phyloP scores from a whole-genome alignment of 345 rosid species.

The Pistacia integerrima region DNA sequence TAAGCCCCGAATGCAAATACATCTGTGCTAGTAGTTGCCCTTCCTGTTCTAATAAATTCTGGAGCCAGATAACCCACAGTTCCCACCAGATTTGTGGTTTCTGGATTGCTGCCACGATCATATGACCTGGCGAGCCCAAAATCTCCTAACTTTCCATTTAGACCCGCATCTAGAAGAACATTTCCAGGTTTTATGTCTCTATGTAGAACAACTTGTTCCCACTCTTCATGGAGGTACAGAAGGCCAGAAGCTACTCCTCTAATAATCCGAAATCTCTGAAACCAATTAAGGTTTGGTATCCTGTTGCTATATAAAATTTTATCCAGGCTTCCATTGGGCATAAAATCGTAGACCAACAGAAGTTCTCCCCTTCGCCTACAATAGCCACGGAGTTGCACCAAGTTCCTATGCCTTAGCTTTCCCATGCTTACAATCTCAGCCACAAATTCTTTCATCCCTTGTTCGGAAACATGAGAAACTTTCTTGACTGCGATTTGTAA shows the following conservation, averaged over 20 bases:
- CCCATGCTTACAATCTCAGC: constrained; percentile 29
- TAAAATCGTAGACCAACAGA: constrained; percentile 51
- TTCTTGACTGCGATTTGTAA: constrained; percentile 60
- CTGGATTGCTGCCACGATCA: constrained; percentile 39
- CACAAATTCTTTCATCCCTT: constrained; percentile 50
- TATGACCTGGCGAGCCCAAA: constrained; percentile 43
- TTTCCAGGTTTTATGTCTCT: constrained; percentile 48
- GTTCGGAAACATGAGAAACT: constrained; percentile 47
- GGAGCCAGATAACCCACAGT: constrained; percentile 58
- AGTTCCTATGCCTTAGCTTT: constrained; percentile 37
- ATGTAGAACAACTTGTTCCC: constrained; percentile 49
- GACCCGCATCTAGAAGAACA: constrained; percentile 35
- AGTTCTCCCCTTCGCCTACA: constrained; percentile 42
- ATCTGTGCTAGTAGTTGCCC: constrained; percentile 40
- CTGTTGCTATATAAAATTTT: constrained; percentile 24
- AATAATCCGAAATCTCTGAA: constrained; percentile 38
- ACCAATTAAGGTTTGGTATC: constrained; percentile 28
- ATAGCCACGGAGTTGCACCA: constrained; percentile 50
- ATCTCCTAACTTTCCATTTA: constrained; percentile 47
- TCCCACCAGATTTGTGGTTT: constrained; percentile 42
- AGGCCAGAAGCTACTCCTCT: constrained; percentile 38
- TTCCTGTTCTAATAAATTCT: constrained; percentile 44
- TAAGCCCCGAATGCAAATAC: constrained; percentile 50
- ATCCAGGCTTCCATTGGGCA: constrained; percentile 49
- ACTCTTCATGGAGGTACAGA: constrained; percentile 40